phyloP scores from a whole-genome alignment of 2,329 filamentous ascomycete species.

The Karstenula rhodostoma region DNA sequence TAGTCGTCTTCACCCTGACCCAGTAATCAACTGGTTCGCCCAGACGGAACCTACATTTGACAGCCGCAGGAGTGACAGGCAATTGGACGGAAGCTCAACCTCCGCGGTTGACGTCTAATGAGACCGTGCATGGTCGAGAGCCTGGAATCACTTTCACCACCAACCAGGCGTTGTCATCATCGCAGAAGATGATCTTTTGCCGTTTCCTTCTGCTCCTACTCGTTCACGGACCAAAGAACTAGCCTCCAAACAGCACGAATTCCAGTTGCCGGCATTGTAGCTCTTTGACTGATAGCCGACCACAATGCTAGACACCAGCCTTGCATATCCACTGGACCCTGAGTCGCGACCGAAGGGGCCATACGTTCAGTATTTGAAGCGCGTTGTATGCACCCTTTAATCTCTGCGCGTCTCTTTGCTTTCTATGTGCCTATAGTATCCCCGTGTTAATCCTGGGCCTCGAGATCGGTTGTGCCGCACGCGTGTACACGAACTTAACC shows the following conservation, averaged over 20 bases:
- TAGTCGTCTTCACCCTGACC: not conserved
- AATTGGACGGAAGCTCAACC: not conserved
- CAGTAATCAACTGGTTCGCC: not conserved
- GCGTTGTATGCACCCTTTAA: conserved; percentile 11
- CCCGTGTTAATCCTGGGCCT: conserved; percentile 18
- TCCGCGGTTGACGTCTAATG: not conserved
- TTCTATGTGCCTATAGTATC: conserved; percentile 12
- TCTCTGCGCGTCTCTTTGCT: conserved; percentile 9
- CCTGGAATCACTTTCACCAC: not conserved
- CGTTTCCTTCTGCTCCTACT: not conserved
- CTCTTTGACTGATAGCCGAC: not conserved
- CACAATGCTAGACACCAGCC: not conserved
- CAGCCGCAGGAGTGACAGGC: not conserved
- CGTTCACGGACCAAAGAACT: not conserved
- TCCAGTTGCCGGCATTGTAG: conserved; percentile 2
- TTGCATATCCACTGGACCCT: not conserved
- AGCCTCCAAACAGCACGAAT: not conserved
- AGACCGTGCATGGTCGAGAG: not conserved
- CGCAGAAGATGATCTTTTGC: not conserved
- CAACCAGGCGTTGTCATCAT: not conserved
- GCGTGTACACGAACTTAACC: conserved; percentile 7
- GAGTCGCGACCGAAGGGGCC: conserved; percentile 9
- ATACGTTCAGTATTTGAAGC: conserved; percentile 9
- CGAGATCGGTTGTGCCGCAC: conserved; percentile 5
- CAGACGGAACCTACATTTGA: conserved; percentile 2